These are phyloP conservation scores for Podospora comata DNA, from an alignment of 495 filamentous ascomycete genomes.

Conservation along the genomic window DNA sequence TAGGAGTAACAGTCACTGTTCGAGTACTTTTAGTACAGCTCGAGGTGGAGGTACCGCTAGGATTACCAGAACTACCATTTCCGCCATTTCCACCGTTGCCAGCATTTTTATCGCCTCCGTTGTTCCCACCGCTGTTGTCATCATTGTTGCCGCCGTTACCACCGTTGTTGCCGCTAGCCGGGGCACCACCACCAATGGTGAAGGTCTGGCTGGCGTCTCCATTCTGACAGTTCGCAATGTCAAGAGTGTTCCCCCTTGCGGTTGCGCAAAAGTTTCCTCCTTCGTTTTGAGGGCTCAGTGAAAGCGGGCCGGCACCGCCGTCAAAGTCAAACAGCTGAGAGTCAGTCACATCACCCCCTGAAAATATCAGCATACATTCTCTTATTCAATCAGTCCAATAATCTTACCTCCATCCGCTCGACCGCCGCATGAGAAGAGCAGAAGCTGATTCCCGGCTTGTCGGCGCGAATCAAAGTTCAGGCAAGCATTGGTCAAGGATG, in stretches of 20 bases:
- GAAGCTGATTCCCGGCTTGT: slow-evolving; percentile 44
- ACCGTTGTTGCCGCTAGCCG: slow-evolving; percentile 14
- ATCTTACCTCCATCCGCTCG: slow-evolving; percentile 49
- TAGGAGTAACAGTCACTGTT: slow-evolving; percentile 23
- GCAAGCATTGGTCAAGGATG: slow-evolving; percentile 54
- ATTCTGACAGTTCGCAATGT: slow-evolving; percentile 42
- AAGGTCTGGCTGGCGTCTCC: slow-evolving; percentile 46
- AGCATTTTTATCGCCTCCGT: neutral
- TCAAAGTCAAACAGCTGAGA: slow-evolving; percentile 50
- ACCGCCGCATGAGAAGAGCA: slow-evolving; percentile 56
- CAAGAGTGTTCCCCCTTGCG: slow-evolving; percentile 44
- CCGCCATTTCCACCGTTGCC: slow-evolving; percentile 3
- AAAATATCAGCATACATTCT: slow-evolving; percentile 13
- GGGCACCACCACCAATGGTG: slow-evolving; percentile 39
- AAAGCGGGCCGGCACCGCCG: slow-evolving; percentile 39
- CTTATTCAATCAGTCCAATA: neutral
- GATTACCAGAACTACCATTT: slow-evolving; percentile 2
- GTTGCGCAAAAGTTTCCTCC: slow-evolving; percentile 43
- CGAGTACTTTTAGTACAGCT: slow-evolving; percentile 22
- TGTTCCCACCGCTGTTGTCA: slow-evolving; percentile 11
- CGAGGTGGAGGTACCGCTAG: slow-evolving; percentile 10
- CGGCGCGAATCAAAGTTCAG: slow-evolving; percentile 53
- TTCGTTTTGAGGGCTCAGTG: slow-evolving; percentile 43
- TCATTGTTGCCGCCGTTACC: slow-evolving; percentile 1
- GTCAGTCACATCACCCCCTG: slow-evolving; percentile 46